Percentiles rank a stretch among this genome's conserved stretches.
These are phyloP conservation scores for Backusella sp. DNA, from an alignment of 192 early-diverging fungal genomes.

Conservation along the genomic window DNA sequence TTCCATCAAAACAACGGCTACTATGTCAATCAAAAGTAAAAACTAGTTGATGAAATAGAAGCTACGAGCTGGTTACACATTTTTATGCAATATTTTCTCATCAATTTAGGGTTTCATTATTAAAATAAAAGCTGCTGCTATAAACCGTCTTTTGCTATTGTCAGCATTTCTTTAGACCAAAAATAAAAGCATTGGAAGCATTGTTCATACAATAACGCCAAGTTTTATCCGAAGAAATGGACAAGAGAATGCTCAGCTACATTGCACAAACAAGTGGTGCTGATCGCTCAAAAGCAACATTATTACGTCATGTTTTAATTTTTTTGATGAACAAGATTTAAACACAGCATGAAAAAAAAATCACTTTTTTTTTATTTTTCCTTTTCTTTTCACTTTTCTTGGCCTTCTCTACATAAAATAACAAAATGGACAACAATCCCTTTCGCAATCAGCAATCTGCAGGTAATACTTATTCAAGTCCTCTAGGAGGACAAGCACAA, in stretches of 20 bases:
- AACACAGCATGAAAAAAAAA: not conserved
- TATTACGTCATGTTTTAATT: not conserved
- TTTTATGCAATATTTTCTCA: too few relatives aligned
- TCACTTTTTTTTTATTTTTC: conserved; percentile 7
- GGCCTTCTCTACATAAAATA: not conserved
- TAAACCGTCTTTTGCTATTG: too few relatives aligned
- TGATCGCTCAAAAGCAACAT: not conserved
- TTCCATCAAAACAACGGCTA: too few relatives aligned
- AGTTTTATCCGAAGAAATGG: not conserved
- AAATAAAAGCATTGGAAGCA: too few relatives aligned
- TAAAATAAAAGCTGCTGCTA: too few relatives aligned
- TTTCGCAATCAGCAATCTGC: conserved; percentile 17
- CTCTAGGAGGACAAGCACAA: not conserved
- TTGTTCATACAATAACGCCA: too few relatives aligned
- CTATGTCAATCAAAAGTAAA: too few relatives aligned
- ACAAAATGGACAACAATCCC: conserved; percentile 25
- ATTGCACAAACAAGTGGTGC: not conserved
- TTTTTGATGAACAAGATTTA: not conserved
- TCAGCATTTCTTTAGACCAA: too few relatives aligned
- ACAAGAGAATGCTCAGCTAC: not conserved
- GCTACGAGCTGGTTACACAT: too few relatives aligned
- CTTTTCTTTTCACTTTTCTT: conserved; percentile 10
- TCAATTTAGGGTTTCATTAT: too few relatives aligned
- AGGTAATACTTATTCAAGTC: not conserved
- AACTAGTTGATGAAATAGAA: too few relatives aligned